Percentiles rank a stretch among this genome's conserved stretches.
phyloP scores from a whole-genome alignment of 148 eudicot species.

The Fagopyrum esculentum region DNA sequence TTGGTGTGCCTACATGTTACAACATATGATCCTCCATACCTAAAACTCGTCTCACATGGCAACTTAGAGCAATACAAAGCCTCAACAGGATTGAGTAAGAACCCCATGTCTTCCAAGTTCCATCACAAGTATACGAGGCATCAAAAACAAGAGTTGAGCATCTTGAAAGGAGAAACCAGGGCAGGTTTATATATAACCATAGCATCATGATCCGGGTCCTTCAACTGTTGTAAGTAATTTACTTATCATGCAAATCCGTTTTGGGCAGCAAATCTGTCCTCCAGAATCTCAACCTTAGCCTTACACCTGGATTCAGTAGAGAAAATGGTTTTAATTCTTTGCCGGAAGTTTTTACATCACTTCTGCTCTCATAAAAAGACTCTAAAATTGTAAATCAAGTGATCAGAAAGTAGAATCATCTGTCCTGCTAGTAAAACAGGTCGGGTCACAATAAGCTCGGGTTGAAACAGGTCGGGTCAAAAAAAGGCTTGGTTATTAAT shows the following conservation, averaged over 20 bases:
- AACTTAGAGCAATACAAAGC: neutral
- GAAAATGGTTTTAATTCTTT: neutral
- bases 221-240: neutral
- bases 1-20: neutral
- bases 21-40: neutral
- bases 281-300: constrained; percentile 58
- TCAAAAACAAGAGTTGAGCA: neutral
- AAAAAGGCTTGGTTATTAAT: too few species aligned
- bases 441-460: too few species aligned
- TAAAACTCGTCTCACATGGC: constrained; percentile 1
- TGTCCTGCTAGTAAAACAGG: neutral
- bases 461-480: too few species aligned
- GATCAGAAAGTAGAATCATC: neutral
- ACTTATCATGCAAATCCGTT: constrained; percentile 64
- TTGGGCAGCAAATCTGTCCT: constrained; percentile 76
- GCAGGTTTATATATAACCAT: neutral
- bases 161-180: constrained; percentile 2
- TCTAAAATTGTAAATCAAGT: neutral
- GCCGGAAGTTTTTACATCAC: neutral
- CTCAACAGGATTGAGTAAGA: neutral
- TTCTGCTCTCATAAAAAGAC: neutral
- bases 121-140: neutral
- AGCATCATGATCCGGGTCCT: neutral
- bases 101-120: neutral
- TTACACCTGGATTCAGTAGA: constrained; percentile 37